Evolutionary conservation across 352 stramenopile genomes (phyloP), one percentile per base, ranked within the genome.

Genomic region (Globisporangium rhizosaccharum): DNA sequence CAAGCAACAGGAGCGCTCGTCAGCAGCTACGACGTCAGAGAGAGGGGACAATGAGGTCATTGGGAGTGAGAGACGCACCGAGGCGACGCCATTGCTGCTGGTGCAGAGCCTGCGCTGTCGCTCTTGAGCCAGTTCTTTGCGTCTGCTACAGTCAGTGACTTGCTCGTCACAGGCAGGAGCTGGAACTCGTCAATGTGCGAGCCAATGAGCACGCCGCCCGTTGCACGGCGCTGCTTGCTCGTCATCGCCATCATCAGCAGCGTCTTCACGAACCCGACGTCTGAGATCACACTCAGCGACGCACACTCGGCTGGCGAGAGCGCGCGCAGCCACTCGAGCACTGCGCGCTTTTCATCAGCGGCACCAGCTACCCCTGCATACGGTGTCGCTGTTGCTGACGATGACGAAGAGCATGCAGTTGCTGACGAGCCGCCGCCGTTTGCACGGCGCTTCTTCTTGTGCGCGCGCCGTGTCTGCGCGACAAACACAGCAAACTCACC

Each of bases 231-330:
- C 45, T 56, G 46, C 11, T 41, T 54, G 47, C 48, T 58, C 30
- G 50, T 51, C 62, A 82, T 78, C 33, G 65, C 73, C 81, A 94
- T 92, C 48, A 75, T 70, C 61, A 94, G 66, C 52, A 92, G 58
- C 15, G 83, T 90, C 63, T 92, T 92, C 39, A 92, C 85, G 57
- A 94, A 92, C 7, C 72, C 66, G 7, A 64, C 71, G 48, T 94
- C 81, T 18, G 81, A 75, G 25, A 90, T 68, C 33, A 72, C 79
- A 54, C 71, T 81, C 30, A 94, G 61, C 48, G 85, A 90, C 52
- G 71, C 67, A 61, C 83, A 70, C 47, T 91, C 78, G 37, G 64
- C 55, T 0, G 71, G 46, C 3, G 56, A 70, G 5, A 89, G 56
- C 9, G 56, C 53, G 14, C 55, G 67, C 10, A 94, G 53, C 82